phyloP scores from a whole-genome alignment of 179 eudicot species.

The Carnegiea gigantea region DNA sequence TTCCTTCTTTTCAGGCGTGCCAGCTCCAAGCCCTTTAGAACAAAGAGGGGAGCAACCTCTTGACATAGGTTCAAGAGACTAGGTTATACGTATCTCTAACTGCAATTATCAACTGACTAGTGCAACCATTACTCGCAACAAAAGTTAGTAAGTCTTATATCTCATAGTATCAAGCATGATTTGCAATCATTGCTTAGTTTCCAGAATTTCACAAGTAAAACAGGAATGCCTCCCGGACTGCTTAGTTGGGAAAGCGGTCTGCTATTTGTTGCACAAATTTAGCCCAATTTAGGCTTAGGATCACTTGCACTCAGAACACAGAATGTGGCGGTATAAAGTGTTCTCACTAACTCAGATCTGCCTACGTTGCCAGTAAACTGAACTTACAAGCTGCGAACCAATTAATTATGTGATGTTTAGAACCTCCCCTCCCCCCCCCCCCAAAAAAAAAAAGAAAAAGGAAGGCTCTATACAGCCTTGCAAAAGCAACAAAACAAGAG shows the following conservation, averaged over 20 bases:
- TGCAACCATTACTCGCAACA: background rate
- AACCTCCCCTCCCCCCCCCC: too few species aligned
- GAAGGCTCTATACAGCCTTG: background rate
- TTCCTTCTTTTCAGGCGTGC: background rate
- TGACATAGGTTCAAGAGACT: background rate
- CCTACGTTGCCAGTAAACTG: background rate
- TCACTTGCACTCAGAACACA: background rate
- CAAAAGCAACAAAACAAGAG: background rate
- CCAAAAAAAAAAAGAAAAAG: too few species aligned
- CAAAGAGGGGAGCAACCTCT: background rate
- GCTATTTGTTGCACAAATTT: background rate
- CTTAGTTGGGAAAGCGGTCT: background rate
- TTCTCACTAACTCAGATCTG: too few species aligned
- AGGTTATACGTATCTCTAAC: background rate
- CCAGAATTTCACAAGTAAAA: background rate
- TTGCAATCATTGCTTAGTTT: background rate
- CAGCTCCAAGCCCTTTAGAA: background rate
- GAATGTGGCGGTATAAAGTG: too few species aligned
- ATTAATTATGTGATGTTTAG: background rate
- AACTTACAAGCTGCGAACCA: background rate
- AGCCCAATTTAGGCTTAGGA: background rate
- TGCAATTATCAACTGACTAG: background rate
- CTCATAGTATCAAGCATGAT: background rate
- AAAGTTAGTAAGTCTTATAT: background rate
- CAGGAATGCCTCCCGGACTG: background rate